Evolutionary conservation across 208 protist species (phyloP).

Genomic region (Acanthamoeba healyi): DNA sequence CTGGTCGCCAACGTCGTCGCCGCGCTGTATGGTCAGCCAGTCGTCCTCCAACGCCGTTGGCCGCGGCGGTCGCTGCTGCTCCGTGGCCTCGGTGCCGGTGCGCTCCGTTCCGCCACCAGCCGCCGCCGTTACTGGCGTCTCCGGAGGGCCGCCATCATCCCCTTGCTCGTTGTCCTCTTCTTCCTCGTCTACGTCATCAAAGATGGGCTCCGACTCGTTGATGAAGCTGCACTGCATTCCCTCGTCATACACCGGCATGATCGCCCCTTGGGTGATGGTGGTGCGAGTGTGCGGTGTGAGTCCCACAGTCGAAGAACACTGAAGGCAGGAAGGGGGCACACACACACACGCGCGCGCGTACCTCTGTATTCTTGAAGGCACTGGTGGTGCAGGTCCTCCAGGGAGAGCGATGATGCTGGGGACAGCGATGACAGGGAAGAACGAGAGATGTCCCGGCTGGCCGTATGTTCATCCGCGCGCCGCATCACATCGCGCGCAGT

Average conservation of each 20-base stretch:
- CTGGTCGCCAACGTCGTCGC: neutral
- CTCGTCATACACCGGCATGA: slow-evolving; percentile 43
- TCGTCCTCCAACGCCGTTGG: neutral
- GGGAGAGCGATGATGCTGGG: neutral
- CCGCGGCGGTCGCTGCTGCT: neutral
- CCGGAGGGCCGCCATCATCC: neutral
- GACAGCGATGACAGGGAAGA: neutral
- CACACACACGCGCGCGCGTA: neutral
- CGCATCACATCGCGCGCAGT: too few species aligned
- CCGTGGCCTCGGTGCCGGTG: neutral
- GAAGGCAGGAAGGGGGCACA: too few species aligned
- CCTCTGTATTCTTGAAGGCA: slow-evolving; percentile 2
- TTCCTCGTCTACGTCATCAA: neutral
- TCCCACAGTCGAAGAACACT: neutral
- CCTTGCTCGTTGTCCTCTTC: neutral
- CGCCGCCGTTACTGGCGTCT: too few species aligned
- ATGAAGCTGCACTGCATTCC: neutral
- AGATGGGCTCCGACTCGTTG: neutral
- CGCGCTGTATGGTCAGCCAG: neutral
- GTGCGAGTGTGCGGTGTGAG: too few species aligned
- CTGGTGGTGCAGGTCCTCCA: slow-evolving; percentile 23
- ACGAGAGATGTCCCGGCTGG: too few species aligned
- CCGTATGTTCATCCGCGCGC: too few species aligned
- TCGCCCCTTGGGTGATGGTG: too few species aligned
- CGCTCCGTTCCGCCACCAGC: too few species aligned